Percentiles rank a stretch among this genome's conserved stretches.
phyloP scores from a whole-genome alignment of 139 green algal species.

The Picochlorum sp. region DNA sequence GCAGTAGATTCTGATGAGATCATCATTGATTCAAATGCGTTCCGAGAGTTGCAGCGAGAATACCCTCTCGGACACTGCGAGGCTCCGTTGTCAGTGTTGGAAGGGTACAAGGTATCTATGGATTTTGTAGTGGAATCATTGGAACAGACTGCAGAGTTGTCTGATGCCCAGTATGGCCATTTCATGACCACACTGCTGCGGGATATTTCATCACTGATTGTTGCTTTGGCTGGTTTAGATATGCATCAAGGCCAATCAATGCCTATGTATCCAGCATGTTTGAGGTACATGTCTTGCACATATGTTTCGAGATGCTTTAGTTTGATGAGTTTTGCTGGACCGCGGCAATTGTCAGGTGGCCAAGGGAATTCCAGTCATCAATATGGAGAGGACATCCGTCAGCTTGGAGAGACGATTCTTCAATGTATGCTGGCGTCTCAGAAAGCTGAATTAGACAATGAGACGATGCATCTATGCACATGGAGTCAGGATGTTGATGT shows the following conservation, averaged over 20 bases:
- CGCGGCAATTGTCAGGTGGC: not conserved
- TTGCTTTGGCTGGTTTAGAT: not conserved
- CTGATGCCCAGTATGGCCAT: too few species aligned
- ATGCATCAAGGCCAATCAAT: not conserved
- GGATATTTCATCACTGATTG: too few species aligned
- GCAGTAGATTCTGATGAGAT: slow-evolving; percentile 9
- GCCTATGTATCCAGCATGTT: not conserved
- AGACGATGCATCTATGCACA: not conserved
- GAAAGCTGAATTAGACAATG: not conserved
- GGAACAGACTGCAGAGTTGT: too few species aligned
- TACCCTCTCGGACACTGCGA: not conserved
- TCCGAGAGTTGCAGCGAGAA: not conserved
- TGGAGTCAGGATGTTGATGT: not conserved
- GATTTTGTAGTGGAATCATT: not conserved
- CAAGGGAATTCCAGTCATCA: not conserved
- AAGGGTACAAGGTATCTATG: not conserved
- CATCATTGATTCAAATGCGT: not conserved
- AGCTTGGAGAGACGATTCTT: not conserved
- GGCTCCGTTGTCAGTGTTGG: not conserved
- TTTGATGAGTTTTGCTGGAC: not conserved
- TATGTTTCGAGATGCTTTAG: not conserved
- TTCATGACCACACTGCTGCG: too few species aligned
- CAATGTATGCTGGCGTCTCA: not conserved
- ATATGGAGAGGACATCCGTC: not conserved
- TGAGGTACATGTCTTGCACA: slow-evolving; percentile 2